phyloP scores from a whole-genome alignment of 352 stramenopile genomes.

The Phytopythium mirpurense region DNA sequence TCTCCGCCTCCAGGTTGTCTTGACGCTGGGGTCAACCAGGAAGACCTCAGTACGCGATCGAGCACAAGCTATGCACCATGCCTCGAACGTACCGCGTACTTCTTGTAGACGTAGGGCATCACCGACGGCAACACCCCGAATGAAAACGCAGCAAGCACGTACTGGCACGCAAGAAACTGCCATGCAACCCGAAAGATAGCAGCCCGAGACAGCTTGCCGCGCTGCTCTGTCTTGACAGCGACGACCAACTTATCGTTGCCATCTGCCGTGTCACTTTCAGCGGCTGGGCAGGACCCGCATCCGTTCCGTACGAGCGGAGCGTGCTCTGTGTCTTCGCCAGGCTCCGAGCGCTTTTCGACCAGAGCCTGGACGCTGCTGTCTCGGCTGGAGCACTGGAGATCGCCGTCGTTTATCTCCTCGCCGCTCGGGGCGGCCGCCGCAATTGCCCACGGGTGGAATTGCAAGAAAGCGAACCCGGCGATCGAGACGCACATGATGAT shows the following conservation, averaged over 20 bases:
- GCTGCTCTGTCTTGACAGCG: slow-evolving; percentile 4
- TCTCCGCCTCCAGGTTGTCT: slow-evolving; percentile 28
- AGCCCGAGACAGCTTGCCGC: slow-evolving; percentile 10
- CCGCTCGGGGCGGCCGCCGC: slow-evolving; percentile 3
- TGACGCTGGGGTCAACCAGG: slow-evolving; percentile 15
- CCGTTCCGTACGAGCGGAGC: slow-evolving; percentile 16
- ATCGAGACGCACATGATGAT: slow-evolving; percentile 50
- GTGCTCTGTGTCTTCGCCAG: slow-evolving; percentile 7
- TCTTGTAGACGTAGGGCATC: slow-evolving; percentile 73
- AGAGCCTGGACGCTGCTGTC: neutral
- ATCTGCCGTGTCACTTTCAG: neutral
- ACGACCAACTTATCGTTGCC: neutral
- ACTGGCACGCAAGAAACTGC: slow-evolving; percentile 47
- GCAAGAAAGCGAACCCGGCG: slow-evolving; percentile 46
- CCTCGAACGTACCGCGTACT: slow-evolving; percentile 43
- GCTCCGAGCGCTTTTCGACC: neutral
- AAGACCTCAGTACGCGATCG: neutral
- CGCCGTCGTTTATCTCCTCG: neutral
- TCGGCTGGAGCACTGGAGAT: neutral
- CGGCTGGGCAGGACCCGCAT: slow-evolving; percentile 10
- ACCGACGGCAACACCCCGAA: slow-evolving; percentile 63
- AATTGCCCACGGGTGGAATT: slow-evolving; percentile 33
- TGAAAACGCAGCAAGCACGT: slow-evolving; percentile 48
- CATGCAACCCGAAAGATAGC: slow-evolving; percentile 36
- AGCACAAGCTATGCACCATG: neutral